Conservation (phyloP, 2,329 filamentous ascomycete genomes). For the Lasiodiplodia sp. region DNA sequence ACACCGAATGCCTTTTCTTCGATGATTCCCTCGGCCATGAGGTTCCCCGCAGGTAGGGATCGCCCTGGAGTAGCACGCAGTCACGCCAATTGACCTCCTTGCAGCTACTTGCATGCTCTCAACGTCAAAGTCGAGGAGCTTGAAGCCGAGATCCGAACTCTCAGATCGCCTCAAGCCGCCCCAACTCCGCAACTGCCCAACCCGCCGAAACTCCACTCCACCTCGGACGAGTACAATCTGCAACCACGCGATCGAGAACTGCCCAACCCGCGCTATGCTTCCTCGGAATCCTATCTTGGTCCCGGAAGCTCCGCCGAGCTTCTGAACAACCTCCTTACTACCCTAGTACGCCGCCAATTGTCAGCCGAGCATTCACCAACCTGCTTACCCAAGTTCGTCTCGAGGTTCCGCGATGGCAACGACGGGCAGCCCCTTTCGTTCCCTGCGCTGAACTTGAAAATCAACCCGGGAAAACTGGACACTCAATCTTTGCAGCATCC, state of each 20-base stretch:
- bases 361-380: background rate
- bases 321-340: conserved; percentile 12
- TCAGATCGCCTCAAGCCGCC: background rate
- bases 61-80: background rate
- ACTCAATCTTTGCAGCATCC: conserved; percentile 26
- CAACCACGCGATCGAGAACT: background rate
- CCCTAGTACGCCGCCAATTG: conserved; percentile 1
- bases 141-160: conserved; percentile 15
- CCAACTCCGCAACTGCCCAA: background rate
- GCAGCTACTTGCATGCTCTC: conserved; percentile 27
- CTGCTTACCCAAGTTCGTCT: conserved; percentile 1
- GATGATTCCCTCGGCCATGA: conserved; percentile 25
- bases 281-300: conserved; percentile 6
- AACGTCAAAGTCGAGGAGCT: conserved; percentile 26
- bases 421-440: conserved; percentile 2
- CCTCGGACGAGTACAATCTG: background rate
- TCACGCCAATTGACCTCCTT: background rate
- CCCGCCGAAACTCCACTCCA: background rate
- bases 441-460: conserved; percentile 17
- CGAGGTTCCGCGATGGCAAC: background rate
- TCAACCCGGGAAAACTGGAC: conserved; percentile 20
- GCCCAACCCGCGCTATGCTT: background rate
- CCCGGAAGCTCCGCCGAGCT: conserved; percentile 26
- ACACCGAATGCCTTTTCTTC: conserved; percentile 26
- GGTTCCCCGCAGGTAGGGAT: conserved; percentile 20